Conservation (phyloP, 495 filamentous ascomycete species). For the Letharia columbiana region DNA sequence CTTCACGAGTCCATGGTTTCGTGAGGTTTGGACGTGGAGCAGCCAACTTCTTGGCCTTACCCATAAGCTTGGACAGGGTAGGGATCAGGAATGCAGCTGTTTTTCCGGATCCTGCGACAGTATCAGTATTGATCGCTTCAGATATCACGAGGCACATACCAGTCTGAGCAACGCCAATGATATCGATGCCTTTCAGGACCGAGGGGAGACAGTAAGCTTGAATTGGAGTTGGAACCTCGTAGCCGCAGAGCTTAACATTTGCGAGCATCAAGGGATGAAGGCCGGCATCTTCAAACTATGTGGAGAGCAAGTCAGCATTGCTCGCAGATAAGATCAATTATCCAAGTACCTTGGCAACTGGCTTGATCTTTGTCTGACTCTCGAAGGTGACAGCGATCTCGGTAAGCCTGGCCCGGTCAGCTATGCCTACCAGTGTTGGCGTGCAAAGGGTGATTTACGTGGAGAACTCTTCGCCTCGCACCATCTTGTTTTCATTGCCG, state of each 20-base stretch:
- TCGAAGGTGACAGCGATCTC: slow-evolving; percentile 52
- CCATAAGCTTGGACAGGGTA: slow-evolving; percentile 83
- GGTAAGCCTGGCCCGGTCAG: slow-evolving; percentile 37
- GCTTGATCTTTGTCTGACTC: slow-evolving; percentile 43
- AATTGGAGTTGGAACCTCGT: slow-evolving; percentile 68
- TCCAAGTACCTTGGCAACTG: slow-evolving; percentile 39
- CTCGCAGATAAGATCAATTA: background rate
- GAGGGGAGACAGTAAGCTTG: slow-evolving; percentile 78
- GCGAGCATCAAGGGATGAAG: slow-evolving; percentile 75
- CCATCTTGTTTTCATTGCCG: slow-evolving; percentile 38
- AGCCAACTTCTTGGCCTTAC: slow-evolving; percentile 77
- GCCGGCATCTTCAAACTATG: slow-evolving; percentile 63
- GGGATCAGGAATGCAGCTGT: slow-evolving; percentile 89
- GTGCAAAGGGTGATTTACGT: slow-evolving; percentile 30
- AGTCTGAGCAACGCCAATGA: slow-evolving; percentile 86
- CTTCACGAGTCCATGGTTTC: slow-evolving; percentile 34
- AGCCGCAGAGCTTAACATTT: slow-evolving; percentile 64
- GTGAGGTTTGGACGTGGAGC: slow-evolving; percentile 60
- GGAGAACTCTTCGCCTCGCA: slow-evolving; percentile 29
- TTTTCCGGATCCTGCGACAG: slow-evolving; percentile 77
- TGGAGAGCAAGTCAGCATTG: slow-evolving; percentile 12
- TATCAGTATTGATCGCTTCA: background rate
- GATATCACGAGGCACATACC: slow-evolving; percentile 45
- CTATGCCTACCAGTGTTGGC: slow-evolving; percentile 21
- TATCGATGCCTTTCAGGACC: slow-evolving; percentile 59